Conservation (phyloP, 2,329 filamentous ascomycete species). For the Trichophyton schoenleinii region DNA sequence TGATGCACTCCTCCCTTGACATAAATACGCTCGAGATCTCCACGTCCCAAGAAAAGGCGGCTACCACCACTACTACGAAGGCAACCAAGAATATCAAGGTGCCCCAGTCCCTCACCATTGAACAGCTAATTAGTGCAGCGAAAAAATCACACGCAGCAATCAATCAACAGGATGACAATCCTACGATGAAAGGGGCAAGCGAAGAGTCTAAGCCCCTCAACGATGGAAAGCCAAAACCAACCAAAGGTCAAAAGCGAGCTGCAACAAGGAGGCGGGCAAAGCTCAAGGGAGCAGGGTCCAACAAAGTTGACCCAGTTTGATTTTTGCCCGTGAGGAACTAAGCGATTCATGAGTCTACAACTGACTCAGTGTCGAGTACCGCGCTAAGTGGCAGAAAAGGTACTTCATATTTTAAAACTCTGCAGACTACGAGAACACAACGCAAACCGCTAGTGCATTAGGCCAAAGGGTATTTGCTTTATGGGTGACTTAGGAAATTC, state of each 20-base stretch:
- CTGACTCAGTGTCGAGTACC: neutral
- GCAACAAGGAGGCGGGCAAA: neutral
- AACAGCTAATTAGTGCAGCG: neutral
- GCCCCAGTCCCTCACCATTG: neutral
- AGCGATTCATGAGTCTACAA: neutral
- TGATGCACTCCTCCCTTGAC: slow-evolving; percentile 1
- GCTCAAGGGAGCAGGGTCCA: neutral
- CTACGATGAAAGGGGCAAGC: neutral
- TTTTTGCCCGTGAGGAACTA: too few relatives aligned
- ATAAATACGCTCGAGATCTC: neutral
- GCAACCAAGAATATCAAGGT: neutral
- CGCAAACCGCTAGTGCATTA: neutral
- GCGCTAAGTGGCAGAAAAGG: neutral
- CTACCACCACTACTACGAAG: neutral
- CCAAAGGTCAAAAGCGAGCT: neutral
- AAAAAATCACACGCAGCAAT: neutral
- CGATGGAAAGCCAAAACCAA: neutral
- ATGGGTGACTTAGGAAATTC: neutral
- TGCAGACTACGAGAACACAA: neutral
- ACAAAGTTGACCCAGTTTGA: too few relatives aligned
- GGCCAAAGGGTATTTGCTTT: neutral
- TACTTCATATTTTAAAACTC: too few relatives aligned
- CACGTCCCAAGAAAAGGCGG: neutral
- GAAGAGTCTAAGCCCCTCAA: neutral
- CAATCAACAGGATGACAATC: neutral